Evolutionary conservation across 1,139 yeast genomes (phyloP), one percentile per base, ranked within the genome.

Genomic region (Hansenula sp.): DNA sequence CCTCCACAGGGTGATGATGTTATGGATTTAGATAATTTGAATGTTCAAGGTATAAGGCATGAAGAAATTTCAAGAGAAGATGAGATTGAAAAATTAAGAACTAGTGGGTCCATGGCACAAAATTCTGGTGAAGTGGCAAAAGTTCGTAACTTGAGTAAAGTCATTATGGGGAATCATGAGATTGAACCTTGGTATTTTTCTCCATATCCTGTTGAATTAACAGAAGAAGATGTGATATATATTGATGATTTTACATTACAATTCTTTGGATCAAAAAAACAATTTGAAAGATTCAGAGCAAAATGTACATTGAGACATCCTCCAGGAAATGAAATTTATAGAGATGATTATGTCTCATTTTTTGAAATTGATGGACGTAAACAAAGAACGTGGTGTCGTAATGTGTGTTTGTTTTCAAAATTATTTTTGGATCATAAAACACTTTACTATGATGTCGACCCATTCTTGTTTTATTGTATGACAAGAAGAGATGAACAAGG

Each of bases 181-280:
- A 87, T 94, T 37, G 99, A 92, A 59, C 98, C 99, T 2, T 92
- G 99, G 99, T 94, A 92, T 64, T 92, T 94, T 58, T 86, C 96
- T 2, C 97, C 99, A 0, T 92, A 94, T 60, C 99, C 99, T 0
- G 73, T 88, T 14, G 98, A 92, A 59, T 73, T 89, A 43, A 89
- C 97, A 0, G 97, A 90, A 52, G 94, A 83, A 48, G 97, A 90
- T 56, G 80, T 75, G 44, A 76, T 92, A 19, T 94, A 84, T 60
- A 83, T 94, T 34, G 94, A 96, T 64, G 97, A 90, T 62, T 92
- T 86, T 59, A 82, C 97, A 2, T 64, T 94, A 45, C 80, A 86
- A 42, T 94, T 87, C 62, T 92, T 87, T 64, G 95, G 95, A 2
- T 86, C 96, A 0, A 71, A 73, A 46, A 88, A 86, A 58, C 97